Conservation (phyloP, 768 basidiomycete genomes). For the Amanita pseudoporphyria region DNA sequence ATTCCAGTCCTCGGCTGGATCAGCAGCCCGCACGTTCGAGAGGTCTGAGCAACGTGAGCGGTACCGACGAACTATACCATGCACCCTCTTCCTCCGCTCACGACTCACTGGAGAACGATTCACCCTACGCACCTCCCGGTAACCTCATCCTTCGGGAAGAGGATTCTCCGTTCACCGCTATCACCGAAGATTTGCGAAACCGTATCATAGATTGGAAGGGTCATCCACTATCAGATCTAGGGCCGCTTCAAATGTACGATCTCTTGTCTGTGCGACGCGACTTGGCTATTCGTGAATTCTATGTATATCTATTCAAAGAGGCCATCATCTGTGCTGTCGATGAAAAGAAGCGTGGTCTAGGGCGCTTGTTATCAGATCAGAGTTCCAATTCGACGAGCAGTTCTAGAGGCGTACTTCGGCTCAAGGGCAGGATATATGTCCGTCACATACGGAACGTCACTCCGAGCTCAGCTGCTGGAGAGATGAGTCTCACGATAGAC, state of each 20-base stretch:
- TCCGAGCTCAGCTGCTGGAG: constrained; percentile 66
- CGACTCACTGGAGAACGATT: constrained; percentile 22
- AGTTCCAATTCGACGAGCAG: constrained; percentile 32
- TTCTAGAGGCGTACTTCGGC: constrained; percentile 66
- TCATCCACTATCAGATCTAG: constrained; percentile 83
- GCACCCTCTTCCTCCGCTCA: constrained; percentile 16
- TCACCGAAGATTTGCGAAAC: constrained; percentile 82
- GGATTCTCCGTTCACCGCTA: constrained; percentile 69
- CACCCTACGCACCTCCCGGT: constrained; percentile 17
- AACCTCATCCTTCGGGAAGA: constrained; percentile 41
- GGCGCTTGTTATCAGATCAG: constrained; percentile 60
- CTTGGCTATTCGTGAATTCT: constrained; percentile 85
- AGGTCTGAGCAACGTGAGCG: constrained; percentile 12
- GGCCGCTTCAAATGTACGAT: constrained; percentile 87
- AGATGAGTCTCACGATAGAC: constrained; percentile 91
- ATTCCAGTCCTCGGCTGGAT: constrained; percentile 34
- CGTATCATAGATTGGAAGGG: constrained; percentile 97
- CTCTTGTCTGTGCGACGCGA: constrained; percentile 84
- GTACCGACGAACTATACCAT: constrained; percentile 19
- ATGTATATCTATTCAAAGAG: constrained; percentile 94
- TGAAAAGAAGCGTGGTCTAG: constrained; percentile 81
- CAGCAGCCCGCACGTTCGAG: constrained; percentile 8
- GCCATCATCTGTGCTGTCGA: constrained; percentile 98
- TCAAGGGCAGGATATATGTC: constrained; percentile 94
- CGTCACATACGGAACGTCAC: constrained; percentile 88